Evolutionary conservation across 2,329 filamentous ascomycete species (phyloP).

Genomic region (Pestalotiopsis sp.): DNA sequence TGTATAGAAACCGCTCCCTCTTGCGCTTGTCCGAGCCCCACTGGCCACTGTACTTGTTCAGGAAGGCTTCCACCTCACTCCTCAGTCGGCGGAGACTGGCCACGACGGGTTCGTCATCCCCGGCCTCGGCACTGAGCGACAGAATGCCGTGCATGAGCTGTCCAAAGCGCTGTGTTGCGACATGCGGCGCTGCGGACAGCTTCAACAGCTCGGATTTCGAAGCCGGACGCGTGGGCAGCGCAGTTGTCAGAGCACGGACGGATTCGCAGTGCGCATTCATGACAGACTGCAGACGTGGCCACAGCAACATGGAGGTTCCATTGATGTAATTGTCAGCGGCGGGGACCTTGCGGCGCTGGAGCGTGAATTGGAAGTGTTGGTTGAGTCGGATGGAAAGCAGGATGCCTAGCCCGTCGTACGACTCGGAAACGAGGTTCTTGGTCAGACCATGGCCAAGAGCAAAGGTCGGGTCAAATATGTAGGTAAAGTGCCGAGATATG

Average conservation of each 20-base stretch:
- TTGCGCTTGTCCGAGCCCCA: slow-evolving; percentile 78
- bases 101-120: slow-evolving; percentile 90
- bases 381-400: slow-evolving; percentile 92
- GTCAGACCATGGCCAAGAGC: slow-evolving; percentile 78
- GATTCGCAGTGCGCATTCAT: slow-evolving; percentile 94
- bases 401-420: slow-evolving; percentile 83
- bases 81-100: slow-evolving; percentile 78
- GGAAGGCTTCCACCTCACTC: slow-evolving; percentile 80
- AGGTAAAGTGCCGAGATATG: slow-evolving; percentile 80
- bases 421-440: slow-evolving; percentile 73
- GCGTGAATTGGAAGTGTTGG: slow-evolving; percentile 90
- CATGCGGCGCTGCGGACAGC: slow-evolving; percentile 82
- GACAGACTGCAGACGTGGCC: slow-evolving; percentile 91
- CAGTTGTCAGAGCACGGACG: slow-evolving; percentile 65
- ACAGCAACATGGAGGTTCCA: slow-evolving; percentile 91
- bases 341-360: slow-evolving; percentile 89
- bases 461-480: slow-evolving; percentile 90
- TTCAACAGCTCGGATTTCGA: slow-evolving; percentile 56
- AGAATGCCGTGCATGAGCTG: slow-evolving; percentile 88
- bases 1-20: slow-evolving; percentile 85
- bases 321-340: slow-evolving; percentile 92
- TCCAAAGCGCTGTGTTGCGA: slow-evolving; percentile 92
- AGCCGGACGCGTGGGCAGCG: slow-evolving; percentile 48
- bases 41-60: slow-evolving; percentile 74
- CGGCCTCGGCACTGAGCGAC: slow-evolving; percentile 81